phyloP scores from a whole-genome alignment of 441 rosid species.

The Populus hybrid region DNA sequence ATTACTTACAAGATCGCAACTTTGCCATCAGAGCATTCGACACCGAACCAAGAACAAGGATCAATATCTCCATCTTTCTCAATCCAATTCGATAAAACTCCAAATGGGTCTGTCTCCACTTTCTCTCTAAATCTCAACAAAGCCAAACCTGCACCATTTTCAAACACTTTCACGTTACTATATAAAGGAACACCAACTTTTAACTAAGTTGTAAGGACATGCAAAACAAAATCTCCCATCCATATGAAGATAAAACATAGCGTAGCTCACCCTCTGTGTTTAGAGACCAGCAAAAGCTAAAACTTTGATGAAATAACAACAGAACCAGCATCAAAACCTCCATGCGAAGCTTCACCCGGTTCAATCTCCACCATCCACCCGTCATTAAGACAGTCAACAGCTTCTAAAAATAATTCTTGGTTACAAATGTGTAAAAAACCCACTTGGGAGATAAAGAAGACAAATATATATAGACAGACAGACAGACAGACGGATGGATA shows the following conservation, averaged over 20 bases:
- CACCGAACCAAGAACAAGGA: constrained; percentile 88
- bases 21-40: constrained; percentile 63
- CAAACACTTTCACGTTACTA: background rate
- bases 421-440: background rate
- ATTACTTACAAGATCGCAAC: constrained; percentile 65
- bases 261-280: constrained; percentile 50
- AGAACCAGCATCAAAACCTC: constrained; percentile 29
- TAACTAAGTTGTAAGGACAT: background rate
- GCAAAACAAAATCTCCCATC: background rate
- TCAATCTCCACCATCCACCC: constrained; percentile 31
- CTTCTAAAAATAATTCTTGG: background rate
- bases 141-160: constrained; percentile 46
- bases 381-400: constrained; percentile 14
- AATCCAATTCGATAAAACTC: constrained; percentile 62
- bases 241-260: background rate
- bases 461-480: constrained; percentile 12
- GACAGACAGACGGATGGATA: background rate
- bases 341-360: constrained; percentile 24
- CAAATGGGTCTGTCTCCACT: constrained; percentile 65
- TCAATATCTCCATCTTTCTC: constrained; percentile 31
- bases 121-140: constrained; percentile 59
- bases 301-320: constrained; percentile 33
- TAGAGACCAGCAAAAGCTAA: constrained; percentile 39
- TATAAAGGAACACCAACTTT: background rate
- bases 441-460: background rate